A percentile compares a stretch with the other conserved stretches of the same genome.
Conservation (phyloP, 116 monocot species). For the Phalaenopsis hybrid region DNA sequence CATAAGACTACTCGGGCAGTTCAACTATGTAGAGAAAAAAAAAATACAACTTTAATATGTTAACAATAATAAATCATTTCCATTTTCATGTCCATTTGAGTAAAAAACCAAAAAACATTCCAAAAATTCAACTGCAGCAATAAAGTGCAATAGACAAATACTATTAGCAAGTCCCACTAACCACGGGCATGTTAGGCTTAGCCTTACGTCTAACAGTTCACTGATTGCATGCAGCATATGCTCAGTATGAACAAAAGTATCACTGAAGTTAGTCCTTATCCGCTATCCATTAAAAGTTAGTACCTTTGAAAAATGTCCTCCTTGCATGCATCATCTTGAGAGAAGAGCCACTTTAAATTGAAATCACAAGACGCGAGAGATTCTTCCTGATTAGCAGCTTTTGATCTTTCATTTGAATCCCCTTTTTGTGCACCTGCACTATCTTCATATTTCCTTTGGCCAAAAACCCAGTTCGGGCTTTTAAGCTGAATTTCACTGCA, state of each 20-base stretch:
- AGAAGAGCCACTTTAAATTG: constrained; percentile 45
- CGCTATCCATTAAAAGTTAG: not conserved
- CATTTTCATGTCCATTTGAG: not conserved
- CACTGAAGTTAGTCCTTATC: not conserved
- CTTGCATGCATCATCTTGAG: constrained; percentile 19
- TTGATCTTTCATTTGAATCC: constrained; percentile 24
- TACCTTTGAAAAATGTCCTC: constrained; percentile 72
- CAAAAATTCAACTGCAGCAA: constrained; percentile 2
- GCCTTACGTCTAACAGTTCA: not conserved
- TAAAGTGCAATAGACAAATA: not conserved
- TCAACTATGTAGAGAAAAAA: not conserved
- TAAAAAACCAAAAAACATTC: not conserved
- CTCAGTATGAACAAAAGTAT: not conserved
- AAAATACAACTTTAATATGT: not conserved
- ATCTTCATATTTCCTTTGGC: constrained; percentile 80
- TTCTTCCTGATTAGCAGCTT: constrained; percentile 14
- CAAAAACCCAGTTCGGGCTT: constrained; percentile 95
- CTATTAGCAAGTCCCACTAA: not conserved
- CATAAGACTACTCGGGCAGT: not conserved
- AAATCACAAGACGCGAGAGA: constrained; percentile 22
- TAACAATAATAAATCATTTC: not conserved
- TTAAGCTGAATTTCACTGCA: constrained; percentile 95
- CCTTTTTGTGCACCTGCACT: constrained; percentile 29
- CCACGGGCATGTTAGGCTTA: not conserved
- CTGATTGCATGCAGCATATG: not conserved